Evolutionary conservation across 495 filamentous ascomycete genomes (phyloP).

Genomic region (Chlorociboria aeruginascens): DNA sequence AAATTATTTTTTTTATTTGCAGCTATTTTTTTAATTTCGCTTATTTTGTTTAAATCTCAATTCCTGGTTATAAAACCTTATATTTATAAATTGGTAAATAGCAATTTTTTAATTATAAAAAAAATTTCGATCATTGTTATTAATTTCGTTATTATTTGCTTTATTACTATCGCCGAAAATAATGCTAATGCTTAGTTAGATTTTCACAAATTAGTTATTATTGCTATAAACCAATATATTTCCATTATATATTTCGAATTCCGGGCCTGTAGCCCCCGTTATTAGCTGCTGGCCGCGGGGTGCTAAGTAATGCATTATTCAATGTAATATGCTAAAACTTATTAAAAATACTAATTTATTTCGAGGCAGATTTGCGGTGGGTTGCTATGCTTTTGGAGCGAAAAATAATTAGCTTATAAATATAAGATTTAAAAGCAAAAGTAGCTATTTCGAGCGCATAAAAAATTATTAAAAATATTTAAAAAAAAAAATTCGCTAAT

Average conservation of each 20-base stretch:
- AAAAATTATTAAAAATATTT: slow-evolving; percentile 5
- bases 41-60: not conserved
- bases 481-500: no score
- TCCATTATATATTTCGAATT: slow-evolving; percentile 11
- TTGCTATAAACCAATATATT: slow-evolving; percentile 9
- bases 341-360: slow-evolving; percentile 1
- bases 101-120: slow-evolving; percentile 10
- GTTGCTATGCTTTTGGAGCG: slow-evolving; percentile 2
- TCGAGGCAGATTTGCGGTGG: not conserved
- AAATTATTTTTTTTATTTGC: slow-evolving; percentile 4
- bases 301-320: slow-evolving; percentile 2
- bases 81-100: slow-evolving; percentile 5
- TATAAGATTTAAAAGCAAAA: slow-evolving; percentile 8
- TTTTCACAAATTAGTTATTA: slow-evolving; percentile 1
- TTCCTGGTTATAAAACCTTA: slow-evolving; percentile 3
- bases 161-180: not conserved
- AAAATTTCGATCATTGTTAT: slow-evolving; percentile 4
- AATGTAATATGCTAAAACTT: not conserved
- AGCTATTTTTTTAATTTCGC: slow-evolving; percentile 6
- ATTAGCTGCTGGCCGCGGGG: slow-evolving; percentile 4
- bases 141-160: slow-evolving; percentile 5
- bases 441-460: slow-evolving; percentile 2
- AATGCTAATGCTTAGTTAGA: slow-evolving; percentile 1
- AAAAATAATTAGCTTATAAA: slow-evolving; percentile 4
- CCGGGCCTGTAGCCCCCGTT: slow-evolving; percentile 1